Base-by-base conservation (phyloP, 495 filamentous ascomycete genomes). In the Physcia stellaris region DNA sequence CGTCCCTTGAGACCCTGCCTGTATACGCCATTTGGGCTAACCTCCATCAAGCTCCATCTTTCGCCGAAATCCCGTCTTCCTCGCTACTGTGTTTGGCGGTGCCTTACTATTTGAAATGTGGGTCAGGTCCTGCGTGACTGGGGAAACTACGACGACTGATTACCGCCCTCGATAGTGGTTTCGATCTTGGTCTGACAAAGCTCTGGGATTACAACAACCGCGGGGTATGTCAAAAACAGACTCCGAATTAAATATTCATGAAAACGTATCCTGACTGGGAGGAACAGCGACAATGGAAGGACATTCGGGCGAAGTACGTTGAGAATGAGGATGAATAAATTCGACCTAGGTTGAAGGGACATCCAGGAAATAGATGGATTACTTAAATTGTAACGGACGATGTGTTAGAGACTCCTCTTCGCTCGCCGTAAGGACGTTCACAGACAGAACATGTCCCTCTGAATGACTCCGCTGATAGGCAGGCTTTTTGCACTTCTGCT, bases 231-330 rank as follows among this genome's bases (percentile, higher is more conserved):
- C 28, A 24, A 21, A 24, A 16, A 33, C n/a, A 12, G 15, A 1
- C 16, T 1, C 24, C 19, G 4, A 15, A 13, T 2, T 18, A 26
- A 2, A 9, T 13, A 10, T 5, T 13, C 35, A 12, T 11, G 17
- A 12, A 24, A 6, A 37, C 11, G 32, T 37, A 36, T 33, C 32
- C n/a, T n/a, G n/a, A n/a, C n/a, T n/a, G n/a, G 28, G 27, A 39
- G 51, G 35, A 41, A 56, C 54, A 96, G 83, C 85, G 90, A 49
- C 92, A 96, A 88, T 99, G 92, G 92, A 96, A 96, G 72, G 90
- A 96, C 60, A 95, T 99, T 66, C 86, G 90, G 58, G 61, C 75
- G 56, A 77, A 72, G 55, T 99, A 95, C 59, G 60, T 86, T 48
- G 57, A 79, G 53, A 67, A 71, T 50, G 79, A 85, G 48, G 66